Evolutionary conservation across 2,329 filamentous ascomycete genomes (phyloP).

Genomic region (Fusarium longipes): DNA sequence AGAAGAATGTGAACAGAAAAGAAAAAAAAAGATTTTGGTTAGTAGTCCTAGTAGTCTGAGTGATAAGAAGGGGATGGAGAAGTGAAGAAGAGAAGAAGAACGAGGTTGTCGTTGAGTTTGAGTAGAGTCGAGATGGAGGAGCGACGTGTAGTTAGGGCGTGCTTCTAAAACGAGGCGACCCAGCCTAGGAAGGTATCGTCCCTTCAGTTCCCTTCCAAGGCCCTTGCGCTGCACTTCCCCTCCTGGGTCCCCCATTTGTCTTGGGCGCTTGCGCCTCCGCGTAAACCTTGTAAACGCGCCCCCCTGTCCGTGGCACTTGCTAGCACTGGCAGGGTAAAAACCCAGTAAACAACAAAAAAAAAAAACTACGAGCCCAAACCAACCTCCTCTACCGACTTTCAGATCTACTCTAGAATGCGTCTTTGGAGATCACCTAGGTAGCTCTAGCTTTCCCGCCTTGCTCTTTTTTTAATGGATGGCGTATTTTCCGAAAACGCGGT

Average conservation of each 20-base stretch:
- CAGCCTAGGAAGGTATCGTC: constrained; percentile 40
- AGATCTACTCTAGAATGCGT: constrained; percentile 15
- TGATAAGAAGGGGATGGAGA: constrained; percentile 17
- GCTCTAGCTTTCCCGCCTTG: constrained; percentile 28
- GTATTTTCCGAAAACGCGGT: constrained; percentile 18
- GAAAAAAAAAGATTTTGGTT: constrained; percentile 8
- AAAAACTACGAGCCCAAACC: constrained; percentile 1
- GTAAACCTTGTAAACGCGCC: constrained; percentile 49
- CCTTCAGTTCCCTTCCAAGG: constrained; percentile 42
- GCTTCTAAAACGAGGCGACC: constrained; percentile 46
- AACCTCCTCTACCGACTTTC: constrained; percentile 31
- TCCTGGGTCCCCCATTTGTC: constrained; percentile 34
- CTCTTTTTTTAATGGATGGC: constrained; percentile 20
- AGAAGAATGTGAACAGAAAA: constrained; percentile 1
- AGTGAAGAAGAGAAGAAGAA: constrained; percentile 25
- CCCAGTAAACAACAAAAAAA: constrained; percentile 25
- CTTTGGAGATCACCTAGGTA: constrained; percentile 11
- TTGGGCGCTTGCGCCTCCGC: constrained; percentile 44
- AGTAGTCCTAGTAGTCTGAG: background rate
- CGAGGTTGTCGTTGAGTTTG: constrained; percentile 36
- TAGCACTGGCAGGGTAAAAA: constrained; percentile 23
- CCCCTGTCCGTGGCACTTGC: constrained; percentile 33
- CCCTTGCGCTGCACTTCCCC: constrained; percentile 24
- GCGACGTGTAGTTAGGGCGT: constrained; percentile 42
- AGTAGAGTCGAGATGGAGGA: constrained; percentile 30